phyloP scores from a whole-genome alignment of 1,284 basidiomycete species.

The Ustilago esculenta region DNA sequence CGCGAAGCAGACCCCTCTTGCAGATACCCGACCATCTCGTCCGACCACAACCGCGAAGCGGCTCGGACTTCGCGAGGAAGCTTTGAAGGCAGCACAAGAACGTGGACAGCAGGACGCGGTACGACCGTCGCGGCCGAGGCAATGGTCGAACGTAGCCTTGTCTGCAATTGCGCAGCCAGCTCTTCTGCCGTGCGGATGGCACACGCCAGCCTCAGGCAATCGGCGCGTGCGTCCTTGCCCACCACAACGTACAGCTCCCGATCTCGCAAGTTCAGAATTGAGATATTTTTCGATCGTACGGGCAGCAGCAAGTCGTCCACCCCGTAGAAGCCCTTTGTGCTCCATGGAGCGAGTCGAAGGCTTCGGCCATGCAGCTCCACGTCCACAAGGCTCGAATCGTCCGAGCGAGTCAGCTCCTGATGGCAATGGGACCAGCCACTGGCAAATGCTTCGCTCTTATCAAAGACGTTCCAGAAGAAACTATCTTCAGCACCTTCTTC shows the following conservation, averaged over 20 bases:
- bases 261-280: slow-evolving; percentile 43
- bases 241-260: slow-evolving; percentile 57
- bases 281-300: slow-evolving; percentile 30
- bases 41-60: slow-evolving; percentile 47
- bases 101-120: slow-evolving; percentile 49
- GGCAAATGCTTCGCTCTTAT: slow-evolving; percentile 44
- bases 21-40: slow-evolving; percentile 28
- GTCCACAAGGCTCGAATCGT: slow-evolving; percentile 21
- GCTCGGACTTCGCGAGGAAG: slow-evolving; percentile 49
- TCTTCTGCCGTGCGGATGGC: slow-evolving; percentile 45
- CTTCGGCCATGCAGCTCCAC: slow-evolving; percentile 28
- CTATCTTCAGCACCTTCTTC: slow-evolving; percentile 57
- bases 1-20: slow-evolving; percentile 11
- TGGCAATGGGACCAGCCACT: slow-evolving; percentile 43
- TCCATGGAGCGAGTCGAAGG: slow-evolving; percentile 14
- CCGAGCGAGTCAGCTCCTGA: slow-evolving; percentile 5
- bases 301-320: slow-evolving; percentile 37
- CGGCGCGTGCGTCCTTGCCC: slow-evolving; percentile 47
- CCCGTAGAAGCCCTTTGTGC: slow-evolving; percentile 20
- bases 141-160: slow-evolving; percentile 3
- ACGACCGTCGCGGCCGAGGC: slow-evolving; percentile 13
- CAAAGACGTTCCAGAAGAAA: slow-evolving; percentile 55
- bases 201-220: slow-evolving; percentile 23
- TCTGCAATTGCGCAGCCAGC: slow-evolving; percentile 26
- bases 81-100: slow-evolving; percentile 52